Conservation (phyloP, 805 yeast genomes). For the Ogataea henricii region DNA sequence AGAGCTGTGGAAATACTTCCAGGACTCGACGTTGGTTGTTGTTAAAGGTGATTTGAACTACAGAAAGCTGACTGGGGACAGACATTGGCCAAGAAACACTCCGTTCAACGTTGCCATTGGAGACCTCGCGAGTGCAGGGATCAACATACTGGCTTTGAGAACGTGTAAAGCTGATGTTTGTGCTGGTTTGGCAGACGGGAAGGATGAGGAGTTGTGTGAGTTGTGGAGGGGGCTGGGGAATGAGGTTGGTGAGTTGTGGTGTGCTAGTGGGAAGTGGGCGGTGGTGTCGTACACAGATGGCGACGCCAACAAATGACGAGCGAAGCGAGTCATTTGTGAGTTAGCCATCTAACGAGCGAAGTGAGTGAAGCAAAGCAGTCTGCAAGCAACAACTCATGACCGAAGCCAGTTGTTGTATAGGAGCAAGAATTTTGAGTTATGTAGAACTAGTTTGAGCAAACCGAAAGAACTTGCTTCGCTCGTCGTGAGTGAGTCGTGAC, state of each 20-base stretch:
- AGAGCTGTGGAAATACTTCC: conserved; percentile 60
- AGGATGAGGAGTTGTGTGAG: conserved; percentile 64
- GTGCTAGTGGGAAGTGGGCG: conserved; percentile 90
- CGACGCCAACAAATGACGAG: conserved; percentile 5
- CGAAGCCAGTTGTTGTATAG: no score
- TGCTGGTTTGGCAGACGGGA: conserved; percentile 77
- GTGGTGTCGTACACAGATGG: conserved; percentile 67
- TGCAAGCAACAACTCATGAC: no score
- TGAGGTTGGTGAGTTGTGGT: conserved; percentile 76
- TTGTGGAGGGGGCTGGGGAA: conserved; percentile 60
- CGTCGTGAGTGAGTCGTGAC: no score
- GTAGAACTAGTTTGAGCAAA: no score
- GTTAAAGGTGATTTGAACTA: conserved; percentile 97
- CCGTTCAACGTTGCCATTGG: conserved; percentile 73
- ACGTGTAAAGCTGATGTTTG: conserved; percentile 96
- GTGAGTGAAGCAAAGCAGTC: no score
- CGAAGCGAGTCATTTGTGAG: conserved; percentile 10
- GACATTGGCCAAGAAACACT: conserved; percentile 83
- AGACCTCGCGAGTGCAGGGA: conserved; percentile 59
- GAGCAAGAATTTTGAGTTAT: no score
- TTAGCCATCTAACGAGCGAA: no score
- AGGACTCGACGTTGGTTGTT: conserved; percentile 67
- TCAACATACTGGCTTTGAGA: conserved; percentile 75
- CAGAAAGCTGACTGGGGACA: conserved; percentile 89
- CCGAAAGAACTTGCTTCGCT: no score